Conservation (phyloP, 371 early-diverging fungal genomes). For the Syncephalis plumigaleata region DNA sequence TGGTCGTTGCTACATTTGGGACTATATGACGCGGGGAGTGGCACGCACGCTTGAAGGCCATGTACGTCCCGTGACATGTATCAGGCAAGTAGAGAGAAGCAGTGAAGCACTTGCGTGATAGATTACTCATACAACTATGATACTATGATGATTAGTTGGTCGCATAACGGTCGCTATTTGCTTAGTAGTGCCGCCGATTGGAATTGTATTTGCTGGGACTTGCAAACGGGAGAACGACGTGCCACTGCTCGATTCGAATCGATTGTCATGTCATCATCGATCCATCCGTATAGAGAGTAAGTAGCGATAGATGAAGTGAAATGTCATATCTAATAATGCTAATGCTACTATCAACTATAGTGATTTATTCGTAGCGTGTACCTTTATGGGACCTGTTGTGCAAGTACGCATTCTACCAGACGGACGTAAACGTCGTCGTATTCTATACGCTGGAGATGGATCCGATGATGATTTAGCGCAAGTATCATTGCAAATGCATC, state of each 20-base stretch:
- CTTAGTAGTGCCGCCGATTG: slow-evolving; percentile 57
- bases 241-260: slow-evolving; percentile 44
- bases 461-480: background rate
- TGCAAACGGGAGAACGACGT: slow-evolving; percentile 26
- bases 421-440: background rate
- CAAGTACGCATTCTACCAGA: slow-evolving; percentile 8
- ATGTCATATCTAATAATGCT: no score
- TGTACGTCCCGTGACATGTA: slow-evolving; percentile 43
- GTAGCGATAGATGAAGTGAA: background rate
- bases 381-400: slow-evolving; percentile 9
- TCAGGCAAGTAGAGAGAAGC: slow-evolving; percentile 37
- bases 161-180: slow-evolving; percentile 43
- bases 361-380: no score
- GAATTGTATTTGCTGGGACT: slow-evolving; percentile 80
- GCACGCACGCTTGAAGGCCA: slow-evolving; percentile 54
- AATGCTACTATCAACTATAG: no score
- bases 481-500: no score
- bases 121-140: background rate
- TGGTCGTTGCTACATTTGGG: slow-evolving; percentile 75
- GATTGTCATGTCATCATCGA: slow-evolving; percentile 38
- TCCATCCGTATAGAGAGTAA: slow-evolving; percentile 54
- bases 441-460: slow-evolving; percentile 1
- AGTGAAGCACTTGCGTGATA: background rate
- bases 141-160: slow-evolving; percentile 29
- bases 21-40: slow-evolving; percentile 65